Evolutionary conservation across 331 rosid genomes (phyloP).

Genomic region (Acacia pycnantha): DNA sequence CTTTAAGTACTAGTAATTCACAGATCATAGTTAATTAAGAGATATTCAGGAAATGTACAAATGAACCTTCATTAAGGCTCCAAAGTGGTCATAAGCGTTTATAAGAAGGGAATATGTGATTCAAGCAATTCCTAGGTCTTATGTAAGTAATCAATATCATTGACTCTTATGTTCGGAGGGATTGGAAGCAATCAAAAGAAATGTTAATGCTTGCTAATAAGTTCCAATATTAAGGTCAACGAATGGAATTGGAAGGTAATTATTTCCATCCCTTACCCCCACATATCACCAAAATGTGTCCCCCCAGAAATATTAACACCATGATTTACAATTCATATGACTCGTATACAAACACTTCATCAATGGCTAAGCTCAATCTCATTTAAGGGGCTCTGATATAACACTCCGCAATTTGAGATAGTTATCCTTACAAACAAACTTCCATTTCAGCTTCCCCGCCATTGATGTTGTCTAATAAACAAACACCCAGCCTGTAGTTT

Average conservation of each 20-base stretch:
- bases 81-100: not conserved
- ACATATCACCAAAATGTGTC: not conserved
- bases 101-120: not conserved
- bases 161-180: not conserved
- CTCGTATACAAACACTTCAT: not conserved
- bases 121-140: constrained; percentile 5
- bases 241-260: not conserved
- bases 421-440: not conserved
- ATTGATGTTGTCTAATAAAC: not conserved
- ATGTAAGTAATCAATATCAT: not conserved
- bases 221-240: constrained; percentile 4
- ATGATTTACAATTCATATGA: not conserved
- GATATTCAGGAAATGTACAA: constrained; percentile 25
- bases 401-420: not conserved
- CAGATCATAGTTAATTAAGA: not conserved
- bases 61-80: not conserved
- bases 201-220: not conserved
- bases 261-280: not conserved
- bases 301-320: not conserved
- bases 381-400: not conserved
- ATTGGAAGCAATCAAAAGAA: not conserved
- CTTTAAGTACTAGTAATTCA: constrained; percentile 13
- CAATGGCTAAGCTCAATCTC: constrained; percentile 9
- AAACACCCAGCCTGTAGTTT: not conserved
- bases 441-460: not conserved